Conservation (phyloP, 495 filamentous ascomycete genomes). For the Neurospora sp. region DNA sequence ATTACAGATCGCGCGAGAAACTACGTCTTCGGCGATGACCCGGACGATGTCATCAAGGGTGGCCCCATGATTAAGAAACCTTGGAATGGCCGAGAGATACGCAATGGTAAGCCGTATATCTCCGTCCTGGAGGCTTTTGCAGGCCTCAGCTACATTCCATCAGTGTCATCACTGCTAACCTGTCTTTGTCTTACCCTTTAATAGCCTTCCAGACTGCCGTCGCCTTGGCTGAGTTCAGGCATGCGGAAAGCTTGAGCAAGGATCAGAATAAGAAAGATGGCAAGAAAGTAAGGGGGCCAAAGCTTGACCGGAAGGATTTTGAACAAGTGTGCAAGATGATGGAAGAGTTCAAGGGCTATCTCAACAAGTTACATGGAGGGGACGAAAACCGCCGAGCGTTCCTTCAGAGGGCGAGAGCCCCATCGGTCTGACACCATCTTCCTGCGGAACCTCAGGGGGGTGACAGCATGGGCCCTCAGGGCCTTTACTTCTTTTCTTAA, state of each 20-base stretch:
- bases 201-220: conserved; percentile 32
- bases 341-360: background rate
- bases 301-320: background rate
- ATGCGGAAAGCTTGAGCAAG: background rate
- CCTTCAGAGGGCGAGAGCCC: no score
- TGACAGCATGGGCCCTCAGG: no score
- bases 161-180: no score
- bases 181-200: no score
- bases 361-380: background rate
- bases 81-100: conserved; percentile 38
- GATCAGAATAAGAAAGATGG: background rate
- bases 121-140: no score
- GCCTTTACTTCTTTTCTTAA: no score
- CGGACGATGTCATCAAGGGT: no score
- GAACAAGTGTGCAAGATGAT: background rate
- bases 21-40: conserved; percentile 7
- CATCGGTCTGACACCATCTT: no score
- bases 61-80: background rate
- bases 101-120: no score
- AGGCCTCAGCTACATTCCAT: no score
- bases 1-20: conserved; percentile 4
- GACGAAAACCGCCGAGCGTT: background rate
- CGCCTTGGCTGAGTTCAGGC: conserved; percentile 20
- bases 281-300: background rate
- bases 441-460: no score